phyloP scores from a whole-genome alignment of 371 early-diverging fungal species.

The Mucor sp. region DNA sequence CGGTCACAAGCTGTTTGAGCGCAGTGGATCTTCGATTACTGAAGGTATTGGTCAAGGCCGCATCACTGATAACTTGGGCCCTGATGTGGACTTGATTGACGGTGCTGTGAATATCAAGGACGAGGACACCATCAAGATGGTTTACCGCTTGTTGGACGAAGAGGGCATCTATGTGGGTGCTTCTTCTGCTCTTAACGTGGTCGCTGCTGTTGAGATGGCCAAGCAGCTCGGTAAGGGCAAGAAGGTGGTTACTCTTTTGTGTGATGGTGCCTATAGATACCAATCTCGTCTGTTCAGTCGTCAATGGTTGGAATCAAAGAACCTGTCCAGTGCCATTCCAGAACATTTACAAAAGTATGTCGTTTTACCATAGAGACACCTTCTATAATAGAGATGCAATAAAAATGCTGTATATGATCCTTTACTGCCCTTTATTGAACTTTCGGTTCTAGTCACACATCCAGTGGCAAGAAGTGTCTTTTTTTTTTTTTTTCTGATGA shows the following conservation, averaged over 20 bases:
- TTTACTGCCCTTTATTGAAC: too few relatives aligned
- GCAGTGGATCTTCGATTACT: conserved; percentile 80
- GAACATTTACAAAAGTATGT: conserved; percentile 85
- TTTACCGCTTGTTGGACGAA: conserved; percentile 86
- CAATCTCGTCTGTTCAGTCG: conserved; percentile 88
- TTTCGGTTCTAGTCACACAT: too few relatives aligned
- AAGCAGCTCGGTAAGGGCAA: conserved; percentile 82
- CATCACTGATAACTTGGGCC: conserved; percentile 86
- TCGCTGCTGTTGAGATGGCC: conserved; percentile 92
- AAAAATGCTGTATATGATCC: too few relatives aligned
- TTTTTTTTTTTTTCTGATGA: not conserved
- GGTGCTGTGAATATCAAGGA: conserved; percentile 85
- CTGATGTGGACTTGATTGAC: conserved; percentile 79
- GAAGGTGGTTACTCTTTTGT: conserved; percentile 83
- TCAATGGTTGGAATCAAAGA: conserved; percentile 85
- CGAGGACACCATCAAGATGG: conserved; percentile 81
- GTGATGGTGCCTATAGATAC: conserved; percentile 93
- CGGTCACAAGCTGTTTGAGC: conserved; percentile 69
- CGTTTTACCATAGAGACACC: conserved; percentile 44
- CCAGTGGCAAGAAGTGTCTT: not conserved
- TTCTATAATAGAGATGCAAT: not conserved
- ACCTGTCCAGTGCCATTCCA: conserved; percentile 77
- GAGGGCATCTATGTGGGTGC: conserved; percentile 95
- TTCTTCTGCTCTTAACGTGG: conserved; percentile 89
- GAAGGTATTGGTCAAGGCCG: conserved; percentile 96